Evolutionary conservation across 108 stramenopile species (phyloP), one percentile per base, ranked within the genome.

Genomic region (Nitzschia inconspicua): DNA sequence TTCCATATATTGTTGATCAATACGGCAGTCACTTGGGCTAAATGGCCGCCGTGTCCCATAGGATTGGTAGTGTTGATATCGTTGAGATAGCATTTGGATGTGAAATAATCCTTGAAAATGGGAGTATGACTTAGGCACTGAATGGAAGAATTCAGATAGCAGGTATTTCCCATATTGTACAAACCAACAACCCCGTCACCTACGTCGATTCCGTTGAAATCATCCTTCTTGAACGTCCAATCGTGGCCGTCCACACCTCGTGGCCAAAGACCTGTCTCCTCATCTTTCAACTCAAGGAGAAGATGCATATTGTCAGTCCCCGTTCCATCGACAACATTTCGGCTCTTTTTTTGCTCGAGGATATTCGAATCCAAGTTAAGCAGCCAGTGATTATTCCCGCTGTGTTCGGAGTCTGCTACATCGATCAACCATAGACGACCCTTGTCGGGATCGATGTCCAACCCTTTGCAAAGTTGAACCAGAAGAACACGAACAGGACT

Each of bases 51-150:
- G 29, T 94, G 77, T 4, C 98, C 98, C 9, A 96, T 70, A 19
- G 96, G 95, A 65, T 97, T 97, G 57, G 89, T 85, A 4, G 76
- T 84, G 70, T 98, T 98, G 42, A 97, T 86, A 60, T 98, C 98
- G 39, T 75, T 75, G 44, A 91, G 70, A 64, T 96, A 95, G 8
- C 67, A 76, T 55, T 89, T 87, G 1, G 88, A 79, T 6, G 96
- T 95, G 54, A 98, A 94, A 69, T 96, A 97, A 46, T 97, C 87
- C 49, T 93, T 68, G 34, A 98, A 70, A 48, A 96, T 77, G 13
- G 95, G 96, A 36, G 96, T 96, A 72, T 96, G 95, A 48, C 86
- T 85, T 55, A 98, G 66, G 59, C 95, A 96, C 76, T 98, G 96
- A 57, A 97, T 78, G 20, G 93, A 89, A 2, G 95, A 77, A 59